A percentile compares a stretch with the other conserved stretches of the same genome.
phyloP scores from a whole-genome alignment of 345 rosid species.

The Populus nigra region DNA sequence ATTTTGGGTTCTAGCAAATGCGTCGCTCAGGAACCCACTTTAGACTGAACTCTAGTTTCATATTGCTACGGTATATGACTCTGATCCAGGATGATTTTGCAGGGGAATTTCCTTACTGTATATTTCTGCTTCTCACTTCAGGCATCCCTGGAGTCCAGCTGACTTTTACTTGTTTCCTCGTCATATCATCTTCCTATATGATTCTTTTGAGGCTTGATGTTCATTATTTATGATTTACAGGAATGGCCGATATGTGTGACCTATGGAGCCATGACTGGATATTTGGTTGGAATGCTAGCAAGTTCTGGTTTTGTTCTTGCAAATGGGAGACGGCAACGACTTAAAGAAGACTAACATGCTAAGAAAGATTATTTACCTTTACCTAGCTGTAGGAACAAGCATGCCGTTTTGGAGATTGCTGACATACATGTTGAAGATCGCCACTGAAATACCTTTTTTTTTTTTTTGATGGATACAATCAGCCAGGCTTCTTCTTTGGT shows the following conservation, averaged over 20 bases:
- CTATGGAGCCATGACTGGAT: conserved; percentile 67
- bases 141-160: too few relatives aligned
- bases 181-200: not conserved
- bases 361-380: not conserved
- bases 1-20: too few relatives aligned
- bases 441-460: not conserved
- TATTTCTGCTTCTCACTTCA: too few relatives aligned
- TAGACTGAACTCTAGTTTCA: too few relatives aligned
- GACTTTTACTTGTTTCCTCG: not conserved
- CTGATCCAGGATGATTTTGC: too few relatives aligned
- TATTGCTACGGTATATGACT: too few relatives aligned
- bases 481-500: too few relatives aligned
- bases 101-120: too few relatives aligned
- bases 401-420: not conserved
- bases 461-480: too few relatives aligned
- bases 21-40: too few relatives aligned
- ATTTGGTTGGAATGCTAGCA: conserved; percentile 45
- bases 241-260: conserved; percentile 93
- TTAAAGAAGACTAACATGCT: conserved; percentile 13
- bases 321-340: conserved; percentile 5
- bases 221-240: conserved; percentile 28
- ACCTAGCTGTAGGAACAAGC: not conserved
- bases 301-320: conserved; percentile 14
- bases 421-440: not conserved
- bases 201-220: not conserved